Conservation (phyloP, 139 green algal species). For the Closterium sp. region DNA sequence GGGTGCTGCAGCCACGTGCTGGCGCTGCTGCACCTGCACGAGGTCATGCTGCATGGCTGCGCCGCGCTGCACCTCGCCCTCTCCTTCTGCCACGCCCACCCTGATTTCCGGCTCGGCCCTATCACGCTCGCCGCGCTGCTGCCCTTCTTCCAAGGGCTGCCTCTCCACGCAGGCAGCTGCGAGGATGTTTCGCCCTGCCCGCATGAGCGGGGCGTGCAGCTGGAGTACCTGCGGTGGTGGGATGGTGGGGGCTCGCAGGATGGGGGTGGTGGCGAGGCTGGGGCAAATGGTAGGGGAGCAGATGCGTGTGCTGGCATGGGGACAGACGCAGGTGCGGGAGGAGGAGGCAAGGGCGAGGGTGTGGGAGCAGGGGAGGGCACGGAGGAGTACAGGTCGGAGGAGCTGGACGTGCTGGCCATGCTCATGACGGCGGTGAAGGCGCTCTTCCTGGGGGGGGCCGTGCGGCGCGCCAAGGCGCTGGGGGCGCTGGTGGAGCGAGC, state of each 20-base stretch:
- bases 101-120: background rate
- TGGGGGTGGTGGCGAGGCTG: background rate
- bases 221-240: background rate
- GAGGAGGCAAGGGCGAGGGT: background rate
- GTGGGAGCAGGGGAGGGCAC: background rate
- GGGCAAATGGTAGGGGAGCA: background rate
- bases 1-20: slow-evolving; percentile 55
- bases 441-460: slow-evolving; percentile 64
- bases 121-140: background rate
- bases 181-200: background rate
- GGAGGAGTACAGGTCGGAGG: slow-evolving; percentile 54
- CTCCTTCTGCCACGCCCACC: background rate
- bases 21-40: slow-evolving; percentile 62
- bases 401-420: slow-evolving; percentile 68
- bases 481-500: slow-evolving; percentile 35
- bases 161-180: background rate
- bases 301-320: background rate
- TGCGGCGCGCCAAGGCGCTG: slow-evolving; percentile 38
- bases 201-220: background rate
- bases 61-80: slow-evolving; percentile 38
- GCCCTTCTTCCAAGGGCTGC: background rate
- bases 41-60: slow-evolving; percentile 58
- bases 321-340: background rate
- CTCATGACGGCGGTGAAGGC: slow-evolving; percentile 67
- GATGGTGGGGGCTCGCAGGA: background rate